Evolutionary conservation across 1,284 basidiomycete genomes (phyloP).

Genomic region (Xerocomus amazonicus): DNA sequence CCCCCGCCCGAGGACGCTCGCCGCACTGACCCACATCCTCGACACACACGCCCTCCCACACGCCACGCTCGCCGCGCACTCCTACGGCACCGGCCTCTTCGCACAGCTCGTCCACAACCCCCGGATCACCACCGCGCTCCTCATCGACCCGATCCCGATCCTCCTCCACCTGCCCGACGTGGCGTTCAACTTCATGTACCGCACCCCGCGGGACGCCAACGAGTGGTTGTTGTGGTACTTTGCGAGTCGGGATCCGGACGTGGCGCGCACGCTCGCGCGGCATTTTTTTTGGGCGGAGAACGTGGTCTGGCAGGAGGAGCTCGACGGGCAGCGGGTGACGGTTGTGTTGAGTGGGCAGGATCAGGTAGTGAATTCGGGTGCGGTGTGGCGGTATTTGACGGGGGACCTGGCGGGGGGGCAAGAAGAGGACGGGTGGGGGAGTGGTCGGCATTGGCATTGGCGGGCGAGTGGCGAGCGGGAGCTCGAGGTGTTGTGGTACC

Average conservation of each 20-base stretch:
- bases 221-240: slow-evolving; percentile 72
- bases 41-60: slow-evolving; percentile 38
- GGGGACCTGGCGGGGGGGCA: slow-evolving; percentile 30
- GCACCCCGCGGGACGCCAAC: slow-evolving; percentile 47
- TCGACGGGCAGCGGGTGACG: slow-evolving; percentile 35
- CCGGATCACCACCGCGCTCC: slow-evolving; percentile 42
- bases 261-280: slow-evolving; percentile 52
- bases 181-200: slow-evolving; percentile 65
- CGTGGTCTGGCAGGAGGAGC: slow-evolving; percentile 57
- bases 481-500: slow-evolving; percentile 52
- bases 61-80: slow-evolving; percentile 52
- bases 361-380: slow-evolving; percentile 53
- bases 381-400: slow-evolving; percentile 52
- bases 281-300: slow-evolving; percentile 67
- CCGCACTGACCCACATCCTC: slow-evolving; percentile 39
- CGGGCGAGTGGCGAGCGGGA: slow-evolving; percentile 34
- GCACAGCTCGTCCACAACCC: slow-evolving; percentile 44
- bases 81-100: slow-evolving; percentile 59
- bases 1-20: slow-evolving; percentile 14
- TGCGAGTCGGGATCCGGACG: slow-evolving; percentile 57
- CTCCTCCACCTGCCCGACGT: slow-evolving; percentile 58
- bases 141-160: slow-evolving; percentile 64
- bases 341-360: slow-evolving; percentile 53
- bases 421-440: background rate
- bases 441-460: background rate